A percentile compares a stretch with the other conserved stretches of the same genome.
These are phyloP conservation scores for Microbotryomycetes sp. DNA, from an alignment of 1,284 basidiomycete species.

Conservation along the genomic window DNA sequence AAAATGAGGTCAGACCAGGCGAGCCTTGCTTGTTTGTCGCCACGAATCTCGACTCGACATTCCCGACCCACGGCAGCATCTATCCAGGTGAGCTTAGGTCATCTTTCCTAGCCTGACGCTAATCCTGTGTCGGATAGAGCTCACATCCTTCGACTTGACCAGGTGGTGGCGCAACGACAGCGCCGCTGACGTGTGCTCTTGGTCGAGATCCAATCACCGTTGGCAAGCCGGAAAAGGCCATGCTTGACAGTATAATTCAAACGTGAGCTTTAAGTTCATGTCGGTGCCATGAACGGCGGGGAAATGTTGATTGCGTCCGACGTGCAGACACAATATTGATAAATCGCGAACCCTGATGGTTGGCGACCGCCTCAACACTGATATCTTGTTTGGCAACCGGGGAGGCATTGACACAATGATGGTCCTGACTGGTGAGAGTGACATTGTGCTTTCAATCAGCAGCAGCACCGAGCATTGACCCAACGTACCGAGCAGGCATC, in stretches of 20 bases:
- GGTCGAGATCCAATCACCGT: conserved; percentile 55
- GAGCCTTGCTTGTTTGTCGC: conserved; percentile 77
- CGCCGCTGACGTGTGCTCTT: conserved; percentile 69
- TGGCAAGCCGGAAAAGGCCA: conserved; percentile 86
- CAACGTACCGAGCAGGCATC: conserved; percentile 10
- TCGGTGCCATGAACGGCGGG: neutral
- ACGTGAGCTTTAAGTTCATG: conserved; percentile 54
- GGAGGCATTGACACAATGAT: conserved; percentile 81
- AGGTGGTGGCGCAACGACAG: conserved; percentile 68
- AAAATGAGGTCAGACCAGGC: conserved; percentile 45
- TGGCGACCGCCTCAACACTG: conserved; percentile 90
- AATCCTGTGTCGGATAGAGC: neutral
- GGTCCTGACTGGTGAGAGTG: conserved; percentile 70
- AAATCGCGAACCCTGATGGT: conserved; percentile 85
- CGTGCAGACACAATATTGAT: conserved; percentile 73
- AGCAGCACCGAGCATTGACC: neutral
- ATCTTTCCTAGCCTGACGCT: no score
- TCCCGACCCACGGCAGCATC: conserved; percentile 30
- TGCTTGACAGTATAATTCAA: conserved; percentile 95
- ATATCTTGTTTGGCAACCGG: conserved; percentile 71
- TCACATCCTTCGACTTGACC: neutral
- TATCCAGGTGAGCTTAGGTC: conserved; percentile 23
- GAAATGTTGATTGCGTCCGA: neutral
- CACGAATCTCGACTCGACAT: conserved; percentile 91
- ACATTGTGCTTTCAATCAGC: neutral